Conservation (phyloP, 78 protist species). For the Parvularia atlantis region DNA sequence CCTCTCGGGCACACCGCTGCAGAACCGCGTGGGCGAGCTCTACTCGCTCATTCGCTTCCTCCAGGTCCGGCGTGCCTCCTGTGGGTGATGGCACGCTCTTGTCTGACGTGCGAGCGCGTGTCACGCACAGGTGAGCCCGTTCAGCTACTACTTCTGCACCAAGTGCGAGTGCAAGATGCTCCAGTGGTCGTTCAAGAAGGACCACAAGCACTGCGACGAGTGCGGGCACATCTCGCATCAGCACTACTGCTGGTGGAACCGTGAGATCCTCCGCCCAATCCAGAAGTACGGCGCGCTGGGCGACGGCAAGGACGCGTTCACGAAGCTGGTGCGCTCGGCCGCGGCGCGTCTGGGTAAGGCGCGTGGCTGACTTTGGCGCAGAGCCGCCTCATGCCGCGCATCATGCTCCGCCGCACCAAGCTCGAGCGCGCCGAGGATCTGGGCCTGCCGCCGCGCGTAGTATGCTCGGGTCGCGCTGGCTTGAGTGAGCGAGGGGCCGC, state of each 20-base stretch:
- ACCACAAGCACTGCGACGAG: background rate
- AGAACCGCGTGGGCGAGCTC: constrained; percentile 34
- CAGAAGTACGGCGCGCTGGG: constrained; percentile 13
- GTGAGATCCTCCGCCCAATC: constrained; percentile 19
- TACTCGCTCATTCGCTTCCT: constrained; percentile 24
- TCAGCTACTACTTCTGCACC: background rate
- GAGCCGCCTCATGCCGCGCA: background rate
- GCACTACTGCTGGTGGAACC: constrained; percentile 22
- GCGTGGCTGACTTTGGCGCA: background rate
- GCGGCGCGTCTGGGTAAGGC: background rate
- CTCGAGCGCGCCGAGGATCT: constrained; percentile 21
- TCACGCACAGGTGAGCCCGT: no score
- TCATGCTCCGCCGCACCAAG: constrained; percentile 56
- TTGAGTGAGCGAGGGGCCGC: no score
- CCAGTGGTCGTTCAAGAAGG: constrained; percentile 12
- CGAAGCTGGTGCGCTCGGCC: background rate
- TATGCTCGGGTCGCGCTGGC: no score
- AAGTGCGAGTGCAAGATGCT: constrained; percentile 22
- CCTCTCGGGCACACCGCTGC: constrained; percentile 30
- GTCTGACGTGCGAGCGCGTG: no score
- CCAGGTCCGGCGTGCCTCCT: constrained; percentile 7
- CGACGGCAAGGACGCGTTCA: constrained; percentile 6
- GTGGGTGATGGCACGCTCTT: no score
- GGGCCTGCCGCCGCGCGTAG: constrained; percentile 27
- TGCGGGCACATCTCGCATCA: constrained; percentile 8